Conservation (phyloP, 768 basidiomycete genomes). For the Hygrocybe coccinea region DNA sequence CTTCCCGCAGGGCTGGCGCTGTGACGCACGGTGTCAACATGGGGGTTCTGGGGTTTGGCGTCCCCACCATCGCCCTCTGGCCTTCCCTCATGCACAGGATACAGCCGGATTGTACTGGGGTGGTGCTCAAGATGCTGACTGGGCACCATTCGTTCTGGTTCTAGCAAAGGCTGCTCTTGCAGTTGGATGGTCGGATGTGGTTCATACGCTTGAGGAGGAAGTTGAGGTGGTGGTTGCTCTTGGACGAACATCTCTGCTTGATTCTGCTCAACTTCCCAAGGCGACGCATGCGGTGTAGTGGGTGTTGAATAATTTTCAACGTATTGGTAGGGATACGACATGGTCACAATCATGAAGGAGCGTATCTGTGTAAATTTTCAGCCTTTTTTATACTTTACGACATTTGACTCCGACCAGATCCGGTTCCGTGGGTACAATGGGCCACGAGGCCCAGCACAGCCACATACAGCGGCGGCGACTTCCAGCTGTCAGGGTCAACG, state of each 20-base stretch:
- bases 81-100: conserved; percentile 26
- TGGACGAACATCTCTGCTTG: conserved; percentile 16
- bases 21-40: conserved; percentile 21
- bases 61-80: conserved; percentile 24
- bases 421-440: conserved; percentile 15
- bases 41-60: conserved; percentile 15
- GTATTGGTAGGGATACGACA: conserved; percentile 50
- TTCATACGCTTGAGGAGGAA: conserved; percentile 22
- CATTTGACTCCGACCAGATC: conserved; percentile 4
- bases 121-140: conserved; percentile 20
- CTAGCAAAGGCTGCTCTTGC: conserved; percentile 24
- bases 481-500: not conserved
- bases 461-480: not conserved
- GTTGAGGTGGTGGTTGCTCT: conserved; percentile 36
- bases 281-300: conserved; percentile 43
- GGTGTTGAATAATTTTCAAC: conserved; percentile 46
- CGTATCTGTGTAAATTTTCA: not conserved
- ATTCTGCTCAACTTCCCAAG: conserved; percentile 26
- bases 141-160: conserved; percentile 28
- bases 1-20: conserved; percentile 19
- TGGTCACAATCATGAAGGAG: conserved; percentile 16
- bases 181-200: conserved; percentile 13
- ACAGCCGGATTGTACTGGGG: conserved; percentile 21
- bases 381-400: not conserved
- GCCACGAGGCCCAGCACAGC: conserved; percentile 3